Evolutionary conservation across 2,329 filamentous ascomycete genomes (phyloP), one percentile per base, ranked within the genome.

Genomic region (Colletotrichum cuscutae): DNA sequence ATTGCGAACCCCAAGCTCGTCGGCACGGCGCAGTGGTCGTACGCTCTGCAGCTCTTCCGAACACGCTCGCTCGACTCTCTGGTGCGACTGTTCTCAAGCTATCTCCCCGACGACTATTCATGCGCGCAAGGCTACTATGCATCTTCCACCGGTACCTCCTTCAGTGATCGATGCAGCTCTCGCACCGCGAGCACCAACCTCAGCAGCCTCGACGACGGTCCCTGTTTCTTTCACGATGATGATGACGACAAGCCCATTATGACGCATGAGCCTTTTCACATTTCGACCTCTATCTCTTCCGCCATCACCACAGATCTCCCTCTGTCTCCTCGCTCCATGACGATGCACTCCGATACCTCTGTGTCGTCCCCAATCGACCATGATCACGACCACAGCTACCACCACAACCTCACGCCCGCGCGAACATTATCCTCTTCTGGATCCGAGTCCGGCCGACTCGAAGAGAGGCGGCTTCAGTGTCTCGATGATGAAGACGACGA

Each of bases 51-150:
- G 77, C 86, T 90, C 67, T 90, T 91, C 77, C 86, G 89, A 15
- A 89, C 88, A 11, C 87, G 84, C 76, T 90, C 88, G 2, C 86
- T 90, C 68, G 89, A 91, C 79, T 90, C 89, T 22, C 87, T 91
- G 73, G 87, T 91, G 74, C 84, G 88, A 75, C 90, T 89, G 78
- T 91, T 90, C 79, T 83, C 88, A 24, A 90, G 88, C 60, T 90
- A 90, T 75, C 85, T 91, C 8, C 88, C 89, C 30, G 81, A 85
- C 12, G 82, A 86, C 73, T 86, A 88, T 71, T 78, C 84, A 2
- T 77, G 80, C 52, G 86, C 84, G 80, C 82, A 86, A 67, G 79
- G 79, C 53, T 72, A 77, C 26, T 58, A 76, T 49, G 80, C 81
- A 69, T 79, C 81, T 66, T 79, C 82, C 6, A 80, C 79, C 42